Base-by-base conservation (phyloP, 371 early-diverging fungal species). In the Choanephora cucurbitarum region DNA sequence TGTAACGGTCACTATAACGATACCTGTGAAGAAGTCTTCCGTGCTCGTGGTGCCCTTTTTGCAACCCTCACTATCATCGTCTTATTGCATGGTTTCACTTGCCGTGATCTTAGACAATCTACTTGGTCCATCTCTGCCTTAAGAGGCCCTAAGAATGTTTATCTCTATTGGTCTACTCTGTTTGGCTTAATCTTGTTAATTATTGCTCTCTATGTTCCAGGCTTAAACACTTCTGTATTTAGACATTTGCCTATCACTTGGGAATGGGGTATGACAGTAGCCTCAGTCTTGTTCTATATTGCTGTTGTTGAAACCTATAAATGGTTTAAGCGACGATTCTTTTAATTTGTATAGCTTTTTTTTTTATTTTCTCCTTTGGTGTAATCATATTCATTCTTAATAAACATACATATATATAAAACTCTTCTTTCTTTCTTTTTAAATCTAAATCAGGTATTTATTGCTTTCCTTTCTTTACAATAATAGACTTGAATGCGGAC, bases 241-340 rank as follows among this genome's bases (percentile, higher is more conserved):
- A 84, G 80, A 63, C 88, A 91, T 52, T 58, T 65, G 32, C 68
- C 75, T 34, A 84, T 91, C 32, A 70, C 75, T 42, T 89, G 87
- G 84, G 91, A 92, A 70, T 91, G 92, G 91, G 89, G 85, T 10
- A 65, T 87, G 50, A 87, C 89, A 22, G 63, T 70, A 33, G 79
- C 79, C 13, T 78, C 85, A 24, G 59, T 80, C 34, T 39, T 89
- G 8, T 62, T 86, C 13, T 90, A 86, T 62, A 74, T 84, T 10
- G 58, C 66, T 8, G 28, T 88, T 40, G 81, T 75, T 14, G 91
- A 91, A 62, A 21, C 74, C 1, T 85, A 75, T 52, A 83, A 83
- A 65, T 66, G 55, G 51, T 5, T 66, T 34, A 77, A 77, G 55
- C 58, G 77, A 58, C 53, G 37, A 40, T 52, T 63, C 49, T 65